A percentile compares a stretch with the other conserved stretches of the same genome.
These are phyloP conservation scores for Psidium guajava DNA, from an alignment of 345 rosid species.

Conservation along the genomic window DNA sequence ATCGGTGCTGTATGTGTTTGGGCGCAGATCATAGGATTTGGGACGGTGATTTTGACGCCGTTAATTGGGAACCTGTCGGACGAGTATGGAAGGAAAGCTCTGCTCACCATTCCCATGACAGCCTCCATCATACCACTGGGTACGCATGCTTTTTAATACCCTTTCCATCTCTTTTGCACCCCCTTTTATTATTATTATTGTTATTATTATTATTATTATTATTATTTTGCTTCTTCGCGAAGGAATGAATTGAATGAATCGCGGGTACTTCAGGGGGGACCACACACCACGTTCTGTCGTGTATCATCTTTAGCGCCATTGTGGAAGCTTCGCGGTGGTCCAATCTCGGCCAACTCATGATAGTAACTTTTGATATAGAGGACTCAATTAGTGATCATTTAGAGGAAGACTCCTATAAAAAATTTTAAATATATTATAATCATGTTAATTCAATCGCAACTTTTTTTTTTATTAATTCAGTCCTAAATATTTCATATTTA, in stretches of 20 bases:
- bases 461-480: too few species aligned
- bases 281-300: background rate
- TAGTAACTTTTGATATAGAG: background rate
- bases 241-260: background rate
- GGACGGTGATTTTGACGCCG: constrained; percentile 50
- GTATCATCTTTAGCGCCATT: background rate
- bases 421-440: too few species aligned
- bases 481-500: too few species aligned
- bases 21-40: constrained; percentile 45
- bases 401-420: too few species aligned
- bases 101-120: constrained; percentile 55
- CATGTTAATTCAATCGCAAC: accelerated
- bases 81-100: constrained; percentile 46
- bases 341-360: background rate
- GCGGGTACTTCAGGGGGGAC: background rate
- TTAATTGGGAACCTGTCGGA: constrained; percentile 54
- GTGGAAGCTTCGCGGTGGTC: background rate
- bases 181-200: too few species aligned
- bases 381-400: background rate
- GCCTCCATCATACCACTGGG: constrained; percentile 38
- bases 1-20: background rate
- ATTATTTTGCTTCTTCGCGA: background rate
- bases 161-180: too few species aligned
- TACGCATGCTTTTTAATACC: background rate
- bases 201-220: too few species aligned